Evolutionary conservation across 805 yeast species (phyloP), one percentile per base, ranked within the genome.

Genomic region (Hagleromyces aurorensis): DNA sequence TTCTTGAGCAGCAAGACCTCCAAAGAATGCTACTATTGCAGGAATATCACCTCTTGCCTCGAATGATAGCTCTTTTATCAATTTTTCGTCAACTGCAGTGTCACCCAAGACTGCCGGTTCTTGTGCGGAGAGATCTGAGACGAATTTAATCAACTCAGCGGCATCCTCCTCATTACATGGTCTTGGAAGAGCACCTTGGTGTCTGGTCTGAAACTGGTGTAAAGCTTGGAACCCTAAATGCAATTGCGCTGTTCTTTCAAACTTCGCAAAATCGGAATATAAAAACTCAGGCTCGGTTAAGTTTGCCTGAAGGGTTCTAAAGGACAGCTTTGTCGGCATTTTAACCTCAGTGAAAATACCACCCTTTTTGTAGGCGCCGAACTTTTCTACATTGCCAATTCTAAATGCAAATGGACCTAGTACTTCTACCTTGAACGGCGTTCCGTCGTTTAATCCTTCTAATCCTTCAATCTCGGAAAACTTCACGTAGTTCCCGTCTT

Each of bases 1-100:
- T 61, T 91, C 98, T 60, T 91, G 98, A 3, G 98, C 98, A 25
- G 84, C 79, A 32, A 89, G 65, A 19, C 97, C 97, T 57, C 98
- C 98, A 49, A 76, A 72, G 38, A 87, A 79, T 2, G 96, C 96
- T 42, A 75, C 77, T 52, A 85, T 61, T 20, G 89, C 94, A 13
- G 96, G 94, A 27, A 89, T 59, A 48, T 89, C 96, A 60, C 98
- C 98, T 30, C 77, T 69, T 2, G 96, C 79, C 55, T 89, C 95
- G 58, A 65, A 82, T 0, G 95, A 63, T 38, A 91, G 64, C 49
- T 83, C 87, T 32, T 57, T 70, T 37, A 91, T 62, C 25, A 87
- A 59, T 25, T 75, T 65, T 40, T 69, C 78, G 54, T 85, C 73
- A 21, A 87, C 51, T 15, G 65, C 59, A 11, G 51, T 57, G 17